phyloP scores from a whole-genome alignment of 2,329 filamentous ascomycete species.

The Biscogniauxia marginata region DNA sequence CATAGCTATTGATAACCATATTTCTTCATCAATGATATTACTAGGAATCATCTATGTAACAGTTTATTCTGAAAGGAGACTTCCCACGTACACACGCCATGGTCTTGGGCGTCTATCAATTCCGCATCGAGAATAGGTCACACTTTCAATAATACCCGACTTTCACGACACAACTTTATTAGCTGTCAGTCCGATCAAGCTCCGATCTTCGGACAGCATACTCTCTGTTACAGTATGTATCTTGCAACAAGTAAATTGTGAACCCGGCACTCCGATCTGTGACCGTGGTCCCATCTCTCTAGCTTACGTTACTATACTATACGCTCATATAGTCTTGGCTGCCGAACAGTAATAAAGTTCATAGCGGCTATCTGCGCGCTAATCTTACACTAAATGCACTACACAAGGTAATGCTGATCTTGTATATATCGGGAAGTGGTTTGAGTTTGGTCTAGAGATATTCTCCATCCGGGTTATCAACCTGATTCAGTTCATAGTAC shows the following conservation, averaged over 20 bases:
- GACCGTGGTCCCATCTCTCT: background rate
- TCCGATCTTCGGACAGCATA: background rate
- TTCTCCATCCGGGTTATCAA: no score
- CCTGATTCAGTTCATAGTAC: no score
- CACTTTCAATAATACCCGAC: background rate
- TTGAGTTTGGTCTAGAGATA: no score
- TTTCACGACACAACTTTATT: no score
- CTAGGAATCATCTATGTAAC: no score
- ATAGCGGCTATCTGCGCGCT: background rate
- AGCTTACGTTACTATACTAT: no score
- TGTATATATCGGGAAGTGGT: background rate
- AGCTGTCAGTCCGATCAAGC: no score
- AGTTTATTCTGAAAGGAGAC: background rate
- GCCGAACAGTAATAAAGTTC: background rate
- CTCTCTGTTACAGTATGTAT: no score
- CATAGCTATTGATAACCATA: no score
- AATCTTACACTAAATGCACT: background rate
- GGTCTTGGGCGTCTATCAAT: background rate
- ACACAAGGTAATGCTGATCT: background rate
- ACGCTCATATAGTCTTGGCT: background rate
- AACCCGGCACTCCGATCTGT: no score
- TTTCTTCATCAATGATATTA: no score
- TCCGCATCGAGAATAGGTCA: background rate
- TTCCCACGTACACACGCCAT: background rate
- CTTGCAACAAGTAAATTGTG: no score